A percentile compares a stretch with the other conserved stretches of the same genome.
phyloP scores from a whole-genome alignment of 208 protist genomes.

The Crithidia brevicula region DNA sequence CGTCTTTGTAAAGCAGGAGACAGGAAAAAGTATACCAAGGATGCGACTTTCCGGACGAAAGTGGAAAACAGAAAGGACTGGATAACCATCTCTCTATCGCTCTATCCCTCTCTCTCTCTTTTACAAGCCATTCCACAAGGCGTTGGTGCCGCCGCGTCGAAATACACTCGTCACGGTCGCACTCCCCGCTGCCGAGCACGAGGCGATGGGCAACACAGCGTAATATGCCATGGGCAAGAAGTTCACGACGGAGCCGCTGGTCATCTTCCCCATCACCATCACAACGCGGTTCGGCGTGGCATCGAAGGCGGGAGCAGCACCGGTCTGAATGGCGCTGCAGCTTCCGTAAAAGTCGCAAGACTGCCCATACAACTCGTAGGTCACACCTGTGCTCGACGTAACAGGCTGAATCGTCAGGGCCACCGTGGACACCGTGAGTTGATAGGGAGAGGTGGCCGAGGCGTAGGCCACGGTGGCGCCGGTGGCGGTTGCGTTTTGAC shows the following conservation, averaged over 20 bases:
- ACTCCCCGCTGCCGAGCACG: slow-evolving; percentile 3
- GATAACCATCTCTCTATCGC: too few relatives aligned
- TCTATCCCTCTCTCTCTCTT: too few relatives aligned
- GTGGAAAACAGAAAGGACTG: neutral
- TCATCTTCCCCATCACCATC: slow-evolving; percentile 21
- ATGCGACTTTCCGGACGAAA: too few relatives aligned
- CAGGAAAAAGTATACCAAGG: too few relatives aligned
- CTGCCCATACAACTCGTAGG: slow-evolving; percentile 20
- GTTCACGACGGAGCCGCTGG: slow-evolving; percentile 17
- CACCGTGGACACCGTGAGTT: slow-evolving; percentile 18
- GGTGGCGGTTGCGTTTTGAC: neutral
- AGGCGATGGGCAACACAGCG: slow-evolving; percentile 5
- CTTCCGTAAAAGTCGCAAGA: slow-evolving; percentile 16
- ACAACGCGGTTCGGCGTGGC: slow-evolving; percentile 9
- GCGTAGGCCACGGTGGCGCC: slow-evolving; percentile 30
- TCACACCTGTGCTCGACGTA: slow-evolving; percentile 13
- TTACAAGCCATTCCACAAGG: slow-evolving; percentile 2
- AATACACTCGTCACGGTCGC: slow-evolving; percentile 24
- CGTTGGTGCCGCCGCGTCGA: neutral
- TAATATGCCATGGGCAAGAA: slow-evolving; percentile 29
- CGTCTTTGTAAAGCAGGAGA: too few relatives aligned
- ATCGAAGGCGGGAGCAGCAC: slow-evolving; percentile 10
- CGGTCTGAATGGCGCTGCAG: slow-evolving; percentile 11
- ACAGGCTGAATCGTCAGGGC: slow-evolving; percentile 10
- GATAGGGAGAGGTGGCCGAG: slow-evolving; percentile 17